Conservation (phyloP, 371 early-diverging fungal genomes). For the Mortierella sp. region DNA sequence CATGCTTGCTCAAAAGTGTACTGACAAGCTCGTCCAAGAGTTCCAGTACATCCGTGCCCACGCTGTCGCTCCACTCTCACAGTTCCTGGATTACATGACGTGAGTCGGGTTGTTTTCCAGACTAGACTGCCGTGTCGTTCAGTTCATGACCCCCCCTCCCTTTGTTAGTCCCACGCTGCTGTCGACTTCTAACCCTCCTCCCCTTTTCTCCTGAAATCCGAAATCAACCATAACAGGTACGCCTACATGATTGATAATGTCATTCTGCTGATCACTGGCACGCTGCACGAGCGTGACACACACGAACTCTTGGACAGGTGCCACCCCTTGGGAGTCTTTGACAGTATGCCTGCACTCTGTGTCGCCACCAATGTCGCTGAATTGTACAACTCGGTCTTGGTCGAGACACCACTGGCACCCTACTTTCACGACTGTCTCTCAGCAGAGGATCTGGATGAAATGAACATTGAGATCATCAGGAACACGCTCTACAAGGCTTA, state of each 20-base stretch:
- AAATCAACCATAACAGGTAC: too few relatives aligned
- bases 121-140: too few relatives aligned
- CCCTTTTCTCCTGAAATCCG: too few relatives aligned
- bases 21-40: slow-evolving; percentile 90
- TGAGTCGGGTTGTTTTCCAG: slow-evolving; percentile 55
- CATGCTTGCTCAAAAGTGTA: slow-evolving; percentile 86
- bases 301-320: slow-evolving; percentile 95
- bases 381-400: slow-evolving; percentile 94
- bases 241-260: slow-evolving; percentile 99
- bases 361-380: slow-evolving; percentile 97
- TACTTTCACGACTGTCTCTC: slow-evolving; percentile 97
- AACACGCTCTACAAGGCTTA: slow-evolving; percentile 98
- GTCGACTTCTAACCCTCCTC: too few relatives aligned
- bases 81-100: slow-evolving; percentile 97
- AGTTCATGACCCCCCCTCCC: too few relatives aligned
- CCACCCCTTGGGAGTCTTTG: slow-evolving; percentile 97
- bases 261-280: slow-evolving; percentile 96
- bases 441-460: slow-evolving; percentile 96
- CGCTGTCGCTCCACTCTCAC: slow-evolving; percentile 83
- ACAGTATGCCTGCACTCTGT: slow-evolving; percentile 97
- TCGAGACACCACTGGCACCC: slow-evolving; percentile 98
- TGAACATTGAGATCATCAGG: slow-evolving; percentile 98
- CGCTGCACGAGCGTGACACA: slow-evolving; percentile 97
- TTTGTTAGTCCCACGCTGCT: too few relatives aligned
- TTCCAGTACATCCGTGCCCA: slow-evolving; percentile 92